Evolutionary conservation across 1,284 basidiomycete genomes (phyloP), one percentile per base, ranked within the genome.

Genomic region (Fomitiporia mediterranea): DNA sequence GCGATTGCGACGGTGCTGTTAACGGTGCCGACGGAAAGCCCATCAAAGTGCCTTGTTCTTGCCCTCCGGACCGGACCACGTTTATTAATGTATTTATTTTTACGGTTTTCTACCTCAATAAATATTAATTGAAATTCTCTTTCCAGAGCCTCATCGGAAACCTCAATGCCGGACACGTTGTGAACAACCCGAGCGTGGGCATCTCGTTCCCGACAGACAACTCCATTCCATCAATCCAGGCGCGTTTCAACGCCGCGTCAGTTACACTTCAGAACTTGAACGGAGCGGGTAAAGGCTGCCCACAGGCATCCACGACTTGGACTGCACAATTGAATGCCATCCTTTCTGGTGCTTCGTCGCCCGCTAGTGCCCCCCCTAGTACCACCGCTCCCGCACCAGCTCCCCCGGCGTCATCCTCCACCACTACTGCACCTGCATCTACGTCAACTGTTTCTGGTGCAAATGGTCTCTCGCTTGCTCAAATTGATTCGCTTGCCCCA

Each of bases 11-110:
- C 46, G 71, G 71, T 46, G 65, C 67, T 7, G 63, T 68, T 8
- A 63, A 65, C 30, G 64, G 63, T 15, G 62, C 65, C 1, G 43
- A 68, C 44, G 69, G 70, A 23, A 55, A 68, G 52, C 70, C 70
- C 25, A 66, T 73, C 67, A 68, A 68, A 62, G 64, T 75, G 23
- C 73, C 74, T 0, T 75, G 74, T 64, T 40, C 59, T 34, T 75
- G 73, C 65, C 74, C 74, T 28, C 74, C 73, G 0, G 30, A 61
- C 35, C 69, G 69, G 49, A 63, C 61, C 43, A 56, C 57, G 13
- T 74, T 69, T 67, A 67, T 72, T 62, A 53, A 62, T 39, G 69
- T 67, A 46, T 37, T 56, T 63, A 15, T 55, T 30, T n/a, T 37
- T 32, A 25, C 27, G 44, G 32, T n/a, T n/a, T 32, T 43, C 17